These are phyloP conservation scores for Pseudozyma thailandica DNA, from an alignment of 1,284 basidiomycete species.

Conservation along the genomic window DNA sequence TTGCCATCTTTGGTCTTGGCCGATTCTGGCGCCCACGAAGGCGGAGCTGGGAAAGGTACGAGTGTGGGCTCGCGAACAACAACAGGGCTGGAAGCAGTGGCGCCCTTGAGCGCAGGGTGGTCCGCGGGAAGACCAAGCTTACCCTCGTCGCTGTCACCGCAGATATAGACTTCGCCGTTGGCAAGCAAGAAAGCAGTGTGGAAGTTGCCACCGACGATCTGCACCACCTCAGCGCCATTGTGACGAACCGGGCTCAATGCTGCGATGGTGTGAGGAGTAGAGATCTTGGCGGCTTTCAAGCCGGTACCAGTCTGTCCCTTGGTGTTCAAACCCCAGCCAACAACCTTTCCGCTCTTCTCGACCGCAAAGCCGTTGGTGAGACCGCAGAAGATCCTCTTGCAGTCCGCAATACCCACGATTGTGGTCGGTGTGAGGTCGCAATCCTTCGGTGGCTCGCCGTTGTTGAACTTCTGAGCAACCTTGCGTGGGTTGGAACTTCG, in stretches of 20 bases:
- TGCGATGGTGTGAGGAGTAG: conserved; percentile 77
- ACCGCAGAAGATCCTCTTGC: conserved; percentile 81
- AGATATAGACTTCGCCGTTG: conserved; percentile 78
- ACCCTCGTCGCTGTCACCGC: conserved; percentile 62
- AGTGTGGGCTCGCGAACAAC: conserved; percentile 58
- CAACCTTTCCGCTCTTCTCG: conserved; percentile 81
- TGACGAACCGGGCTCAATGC: conserved; percentile 77
- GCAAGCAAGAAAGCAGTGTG: conserved; percentile 87
- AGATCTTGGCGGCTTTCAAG: conserved; percentile 72
- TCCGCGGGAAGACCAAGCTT: conserved; percentile 54
- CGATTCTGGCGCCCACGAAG: conserved; percentile 59
- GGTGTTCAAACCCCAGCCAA: conserved; percentile 90
- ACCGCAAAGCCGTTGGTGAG: conserved; percentile 89
- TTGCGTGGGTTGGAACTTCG: conserved; percentile 75
- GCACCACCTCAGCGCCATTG: conserved; percentile 68
- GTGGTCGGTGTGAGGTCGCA: conserved; percentile 84
- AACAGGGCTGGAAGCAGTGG: conserved; percentile 32
- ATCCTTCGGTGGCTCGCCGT: conserved; percentile 75
- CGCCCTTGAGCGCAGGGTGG: conserved; percentile 41
- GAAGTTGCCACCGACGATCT: conserved; percentile 82
- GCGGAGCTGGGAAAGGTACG: conserved; percentile 68
- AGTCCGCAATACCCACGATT: conserved; percentile 76
- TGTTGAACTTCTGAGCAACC: conserved; percentile 48
- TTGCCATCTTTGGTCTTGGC: conserved; percentile 64
- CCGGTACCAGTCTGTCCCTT: conserved; percentile 76